Percentiles rank a stretch among this genome's conserved stretches.
phyloP scores from a whole-genome alignment of 148 eudicot genomes.

The Linanthus parryae region DNA sequence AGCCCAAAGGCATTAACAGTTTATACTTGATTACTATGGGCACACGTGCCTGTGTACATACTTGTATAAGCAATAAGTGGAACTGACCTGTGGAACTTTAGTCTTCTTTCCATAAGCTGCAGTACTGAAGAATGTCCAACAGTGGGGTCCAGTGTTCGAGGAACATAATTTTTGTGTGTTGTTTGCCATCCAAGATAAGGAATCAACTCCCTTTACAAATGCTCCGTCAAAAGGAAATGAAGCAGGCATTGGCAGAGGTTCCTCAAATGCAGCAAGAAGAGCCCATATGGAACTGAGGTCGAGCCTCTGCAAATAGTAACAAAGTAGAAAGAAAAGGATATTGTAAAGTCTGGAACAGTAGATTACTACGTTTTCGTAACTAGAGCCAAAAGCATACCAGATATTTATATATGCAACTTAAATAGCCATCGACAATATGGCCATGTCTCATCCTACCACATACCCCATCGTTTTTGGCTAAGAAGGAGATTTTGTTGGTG shows the following conservation, averaged over 20 bases:
- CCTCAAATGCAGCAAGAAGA: slow-evolving; percentile 92
- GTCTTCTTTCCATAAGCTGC: slow-evolving; percentile 69
- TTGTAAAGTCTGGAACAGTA: background rate
- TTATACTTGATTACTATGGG: too few species aligned
- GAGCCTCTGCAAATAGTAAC: slow-evolving; percentile 46
- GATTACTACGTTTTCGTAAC: too few species aligned
- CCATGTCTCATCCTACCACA: too few species aligned
- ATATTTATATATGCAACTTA: too few species aligned
- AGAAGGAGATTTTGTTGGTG: too few species aligned
- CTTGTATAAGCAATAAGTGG: too few species aligned
- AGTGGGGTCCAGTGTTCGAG: slow-evolving; percentile 45
- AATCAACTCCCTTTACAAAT: slow-evolving; percentile 79
- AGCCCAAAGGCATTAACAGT: too few species aligned
- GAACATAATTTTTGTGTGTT: slow-evolving; percentile 58
- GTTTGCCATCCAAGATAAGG: slow-evolving; percentile 95
- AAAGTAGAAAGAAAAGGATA: background rate
- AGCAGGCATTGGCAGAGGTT: slow-evolving; percentile 70
- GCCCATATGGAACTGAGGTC: slow-evolving; percentile 95
- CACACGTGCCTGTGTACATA: too few species aligned
- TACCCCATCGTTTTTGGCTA: too few species aligned
- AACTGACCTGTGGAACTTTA: slow-evolving; percentile 94
- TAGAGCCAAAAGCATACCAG: too few species aligned
- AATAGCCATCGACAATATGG: too few species aligned
- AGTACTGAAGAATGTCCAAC: slow-evolving; percentile 96
- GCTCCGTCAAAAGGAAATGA: slow-evolving; percentile 80